Evolutionary conservation across 179 eudicot species (phyloP), one percentile per base, ranked within the genome.

Genomic region (Actinidia arguta): DNA sequence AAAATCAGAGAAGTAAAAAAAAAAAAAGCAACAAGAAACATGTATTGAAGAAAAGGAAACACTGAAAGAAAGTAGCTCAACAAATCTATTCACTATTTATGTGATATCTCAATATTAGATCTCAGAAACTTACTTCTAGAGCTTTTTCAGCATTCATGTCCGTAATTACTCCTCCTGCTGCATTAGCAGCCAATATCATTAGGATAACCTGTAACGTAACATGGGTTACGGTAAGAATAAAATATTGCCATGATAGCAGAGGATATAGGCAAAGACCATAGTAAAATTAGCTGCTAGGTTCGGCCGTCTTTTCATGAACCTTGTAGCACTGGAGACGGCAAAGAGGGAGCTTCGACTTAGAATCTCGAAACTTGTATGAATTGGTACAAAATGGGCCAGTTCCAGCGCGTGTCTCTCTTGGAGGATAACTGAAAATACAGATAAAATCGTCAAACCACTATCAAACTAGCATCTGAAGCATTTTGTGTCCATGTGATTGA

Each of bases 71-170:
- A 27, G 54, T 11, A 75, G 68, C 25, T 75, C 17, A 75, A 55
- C 6, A 52, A 75, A 54, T 24, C 36, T 47, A 24, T 46, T 46
- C 44, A 16, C 27, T 62, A 14, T 61, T 16, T 62, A 6, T 77
- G 13, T 27, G 27, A 8, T 46, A 20, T 71, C 14, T 68, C n/a
- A 79, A 12, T 56, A 79, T 12, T 54, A 68, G 51, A 82, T 31
- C 8, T 39, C 51, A 73, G 44, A 16, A 79, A 81, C 86, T 79
- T 83, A 97, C 99, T 97, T 95, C 98, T 47, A 97, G 90, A 82
- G 99, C 99, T 88, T 95, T 97, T 82, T 97, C 99, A 81, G 99
- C 98, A 89, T 97, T 97, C 84, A 98, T 97, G 87, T 97, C 99
- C 80, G 99, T 97, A 81, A 97, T 95, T 62, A 97, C 99, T 83